Evolutionary conservation across 371 early-diverging fungal species (phyloP).

Genomic region (Entomophthora muscae): DNA sequence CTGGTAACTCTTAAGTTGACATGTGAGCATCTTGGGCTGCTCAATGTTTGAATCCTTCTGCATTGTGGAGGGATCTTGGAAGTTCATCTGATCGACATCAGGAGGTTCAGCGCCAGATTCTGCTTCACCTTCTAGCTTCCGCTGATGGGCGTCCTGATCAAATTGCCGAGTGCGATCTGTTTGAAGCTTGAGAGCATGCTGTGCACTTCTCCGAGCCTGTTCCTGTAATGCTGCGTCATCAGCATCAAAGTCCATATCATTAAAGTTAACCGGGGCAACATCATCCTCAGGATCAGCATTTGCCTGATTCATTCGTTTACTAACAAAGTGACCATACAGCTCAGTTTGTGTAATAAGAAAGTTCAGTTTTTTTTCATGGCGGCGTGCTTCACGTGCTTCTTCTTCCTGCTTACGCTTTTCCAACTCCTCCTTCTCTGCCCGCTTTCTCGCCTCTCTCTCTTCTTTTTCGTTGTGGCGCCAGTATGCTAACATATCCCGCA

Average conservation of each 20-base stretch:
- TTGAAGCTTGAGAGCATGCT: constrained; percentile 59
- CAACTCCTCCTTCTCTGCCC: constrained; percentile 77
- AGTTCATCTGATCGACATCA: constrained; percentile 59
- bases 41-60: constrained; percentile 43
- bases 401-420: constrained; percentile 71
- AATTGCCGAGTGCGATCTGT: constrained; percentile 48
- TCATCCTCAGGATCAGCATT: constrained; percentile 14
- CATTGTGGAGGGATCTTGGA: constrained; percentile 65
- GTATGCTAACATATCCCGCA: constrained; percentile 48
- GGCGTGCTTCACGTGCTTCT: constrained; percentile 70
- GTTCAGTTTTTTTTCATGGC: constrained; percentile 89
- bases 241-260: constrained; percentile 61
- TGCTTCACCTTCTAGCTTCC: constrained; percentile 4
- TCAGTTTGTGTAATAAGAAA: constrained; percentile 95
- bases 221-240: constrained; percentile 49
- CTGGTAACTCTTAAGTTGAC: constrained; percentile 86
- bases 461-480: constrained; percentile 85
- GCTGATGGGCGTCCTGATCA: constrained; percentile 33
- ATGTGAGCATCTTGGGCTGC: constrained; percentile 79
- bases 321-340: constrained; percentile 91
- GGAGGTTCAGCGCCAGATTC: not conserved
- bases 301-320: constrained; percentile 40
- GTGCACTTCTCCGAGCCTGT: constrained; percentile 54
- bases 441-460: constrained; percentile 75
- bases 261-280: constrained; percentile 16